Conservation (phyloP, 352 stramenopile species). For the Phytophthora sp. region DNA sequence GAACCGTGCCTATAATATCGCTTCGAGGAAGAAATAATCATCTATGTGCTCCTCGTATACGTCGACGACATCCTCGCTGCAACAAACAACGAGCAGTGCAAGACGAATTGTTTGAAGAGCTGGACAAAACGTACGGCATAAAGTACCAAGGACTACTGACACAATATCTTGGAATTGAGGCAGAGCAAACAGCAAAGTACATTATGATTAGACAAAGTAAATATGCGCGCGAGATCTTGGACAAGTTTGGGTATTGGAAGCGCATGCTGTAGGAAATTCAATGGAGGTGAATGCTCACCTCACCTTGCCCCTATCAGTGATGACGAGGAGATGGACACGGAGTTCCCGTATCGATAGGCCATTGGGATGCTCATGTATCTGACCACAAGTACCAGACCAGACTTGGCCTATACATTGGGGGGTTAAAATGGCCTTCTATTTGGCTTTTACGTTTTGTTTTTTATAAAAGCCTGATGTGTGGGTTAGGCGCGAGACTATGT, state of each 20-base stretch:
- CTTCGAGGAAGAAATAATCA: slow-evolving; percentile 3
- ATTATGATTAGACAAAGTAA: slow-evolving; percentile 7
- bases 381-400: slow-evolving; percentile 8
- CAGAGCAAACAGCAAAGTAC: neutral
- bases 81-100: slow-evolving; percentile 5
- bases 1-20: slow-evolving; percentile 9
- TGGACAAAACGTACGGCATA: slow-evolving; percentile 4
- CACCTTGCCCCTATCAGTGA: neutral
- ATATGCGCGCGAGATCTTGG: slow-evolving; percentile 9
- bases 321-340: neutral
- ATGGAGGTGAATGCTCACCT: slow-evolving; percentile 11
- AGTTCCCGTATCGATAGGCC: neutral
- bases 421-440: too few relatives aligned
- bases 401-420: slow-evolving; percentile 12
- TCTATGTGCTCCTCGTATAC: too few relatives aligned
- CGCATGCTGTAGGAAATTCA: slow-evolving; percentile 6
- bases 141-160: slow-evolving; percentile 10
- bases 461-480: too few relatives aligned
- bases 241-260: slow-evolving; percentile 19
- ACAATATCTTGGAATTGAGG: slow-evolving; percentile 11
- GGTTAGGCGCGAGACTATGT: too few relatives aligned
- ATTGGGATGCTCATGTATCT: slow-evolving; percentile 20
- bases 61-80: slow-evolving; percentile 9
- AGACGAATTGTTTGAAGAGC: slow-evolving; percentile 10
- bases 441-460: too few relatives aligned